Conservation (phyloP, 352 stramenopile species). For the Salisapilia sapeloensis region DNA sequence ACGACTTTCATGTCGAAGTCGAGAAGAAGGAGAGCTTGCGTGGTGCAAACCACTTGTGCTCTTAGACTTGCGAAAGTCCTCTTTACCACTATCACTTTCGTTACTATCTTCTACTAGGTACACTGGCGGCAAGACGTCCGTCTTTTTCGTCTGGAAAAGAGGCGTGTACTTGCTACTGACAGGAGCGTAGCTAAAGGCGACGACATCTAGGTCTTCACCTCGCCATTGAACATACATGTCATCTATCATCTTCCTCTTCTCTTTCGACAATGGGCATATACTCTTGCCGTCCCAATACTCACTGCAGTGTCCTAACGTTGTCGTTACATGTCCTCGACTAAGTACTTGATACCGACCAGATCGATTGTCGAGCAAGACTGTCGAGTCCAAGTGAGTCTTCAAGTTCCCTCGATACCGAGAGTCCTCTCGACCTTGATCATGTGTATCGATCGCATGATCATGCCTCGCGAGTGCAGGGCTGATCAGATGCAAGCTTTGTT, state of each 20-base stretch:
- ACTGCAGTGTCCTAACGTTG: conserved; percentile 54
- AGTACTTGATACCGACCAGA: conserved; percentile 67
- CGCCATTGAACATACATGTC: conserved; percentile 84
- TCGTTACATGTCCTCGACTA: conserved; percentile 53
- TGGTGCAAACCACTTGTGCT: too few relatives aligned
- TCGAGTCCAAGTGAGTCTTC: conserved; percentile 78
- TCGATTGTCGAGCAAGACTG: conserved; percentile 63
- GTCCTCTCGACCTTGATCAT: conserved; percentile 75
- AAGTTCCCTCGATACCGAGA: conserved; percentile 67
- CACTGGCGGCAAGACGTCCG: conserved; percentile 34
- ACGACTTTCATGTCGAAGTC: too few relatives aligned
- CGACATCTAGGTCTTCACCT: conserved; percentile 71
- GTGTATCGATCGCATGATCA: conserved; percentile 72
- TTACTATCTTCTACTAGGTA: conserved; percentile 75
- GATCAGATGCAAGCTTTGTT: conserved; percentile 70
- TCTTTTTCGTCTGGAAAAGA: conserved; percentile 17
- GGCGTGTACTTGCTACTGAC: conserved; percentile 52
- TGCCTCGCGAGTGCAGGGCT: conserved; percentile 58
- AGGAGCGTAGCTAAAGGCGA: conserved; percentile 68
- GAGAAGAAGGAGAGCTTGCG: too few relatives aligned
- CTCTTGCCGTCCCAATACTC: conserved; percentile 82
- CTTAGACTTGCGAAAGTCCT: conserved; percentile 17
- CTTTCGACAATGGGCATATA: conserved; percentile 64
- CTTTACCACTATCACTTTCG: conserved; percentile 19
- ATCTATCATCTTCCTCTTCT: conserved; percentile 62